Evolutionary conservation across 2,329 filamentous ascomycete genomes (phyloP).

Genomic region (Lachnellula suecica): DNA sequence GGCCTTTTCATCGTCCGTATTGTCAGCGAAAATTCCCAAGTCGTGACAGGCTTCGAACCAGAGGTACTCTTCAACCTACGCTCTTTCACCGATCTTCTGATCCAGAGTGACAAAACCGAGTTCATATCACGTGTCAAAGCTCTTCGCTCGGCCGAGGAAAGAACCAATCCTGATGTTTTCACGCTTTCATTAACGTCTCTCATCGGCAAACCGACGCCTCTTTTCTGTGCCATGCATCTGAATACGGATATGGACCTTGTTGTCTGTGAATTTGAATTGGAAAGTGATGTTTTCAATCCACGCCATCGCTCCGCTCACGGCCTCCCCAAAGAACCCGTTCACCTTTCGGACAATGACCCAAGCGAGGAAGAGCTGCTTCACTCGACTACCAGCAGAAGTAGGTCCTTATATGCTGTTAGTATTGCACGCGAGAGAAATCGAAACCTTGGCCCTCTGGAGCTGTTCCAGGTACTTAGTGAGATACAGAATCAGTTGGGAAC

Average conservation of each 20-base stretch:
- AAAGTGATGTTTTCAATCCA: background rate
- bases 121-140: slow-evolving; percentile 1
- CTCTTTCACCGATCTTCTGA: slow-evolving; percentile 8
- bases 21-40: slow-evolving; percentile 11
- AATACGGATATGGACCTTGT: background rate
- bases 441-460: slow-evolving; percentile 2
- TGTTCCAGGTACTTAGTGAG: slow-evolving; percentile 11
- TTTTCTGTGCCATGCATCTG: slow-evolving; percentile 8
- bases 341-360: background rate
- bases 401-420: slow-evolving; percentile 1
- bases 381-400: slow-evolving; percentile 5
- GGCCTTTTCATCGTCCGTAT: slow-evolving; percentile 6
- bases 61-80: slow-evolving; percentile 6
- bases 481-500: slow-evolving; percentile 5
- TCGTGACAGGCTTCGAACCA: slow-evolving; percentile 2
- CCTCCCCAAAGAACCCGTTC: background rate
- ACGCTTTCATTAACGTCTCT: background rate
- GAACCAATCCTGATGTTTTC: slow-evolving; percentile 10
- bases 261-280: slow-evolving; percentile 12
- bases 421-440: background rate
- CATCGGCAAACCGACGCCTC: background rate
- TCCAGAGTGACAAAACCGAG: background rate
- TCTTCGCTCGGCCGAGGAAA: background rate
- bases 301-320: background rate
- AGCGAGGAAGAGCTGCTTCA: background rate